A percentile compares a stretch with the other conserved stretches of the same genome.
Evolutionary conservation across 257 asterid genomes (phyloP).

Genomic region (Anisodus acutangulus): DNA sequence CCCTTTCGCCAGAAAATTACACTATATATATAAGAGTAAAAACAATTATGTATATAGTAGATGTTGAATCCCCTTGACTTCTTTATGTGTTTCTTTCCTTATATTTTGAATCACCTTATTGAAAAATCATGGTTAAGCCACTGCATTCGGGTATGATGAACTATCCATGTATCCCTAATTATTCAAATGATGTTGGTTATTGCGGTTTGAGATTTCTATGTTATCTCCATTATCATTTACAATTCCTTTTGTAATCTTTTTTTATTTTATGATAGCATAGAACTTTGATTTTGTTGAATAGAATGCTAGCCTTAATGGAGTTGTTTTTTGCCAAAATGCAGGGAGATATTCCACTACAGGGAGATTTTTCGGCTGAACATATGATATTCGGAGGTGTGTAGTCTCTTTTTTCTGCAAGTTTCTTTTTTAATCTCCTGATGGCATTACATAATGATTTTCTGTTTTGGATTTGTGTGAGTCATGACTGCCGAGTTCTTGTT

Average conservation of each 20-base stretch:
- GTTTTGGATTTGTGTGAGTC: constrained; percentile 18
- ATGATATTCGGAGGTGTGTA: constrained; percentile 95
- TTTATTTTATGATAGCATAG: background rate
- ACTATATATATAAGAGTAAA: too few relatives aligned
- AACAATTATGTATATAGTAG: too few relatives aligned
- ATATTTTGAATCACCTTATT: too few relatives aligned
- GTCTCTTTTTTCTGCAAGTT: constrained; percentile 16
- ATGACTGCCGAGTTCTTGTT: background rate
- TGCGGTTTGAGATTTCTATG: constrained; percentile 1
- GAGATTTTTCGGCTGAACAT: constrained; percentile 98
- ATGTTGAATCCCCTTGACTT: too few relatives aligned
- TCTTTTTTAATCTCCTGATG: constrained; percentile 17
- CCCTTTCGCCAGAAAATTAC: too few relatives aligned
- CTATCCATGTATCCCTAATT: background rate
- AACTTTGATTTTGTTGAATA: background rate
- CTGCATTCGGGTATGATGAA: background rate
- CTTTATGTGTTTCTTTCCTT: too few relatives aligned
- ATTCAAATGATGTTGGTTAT: constrained; percentile 7
- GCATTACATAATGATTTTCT: background rate
- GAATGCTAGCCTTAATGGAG: background rate
- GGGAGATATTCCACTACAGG: constrained; percentile 99
- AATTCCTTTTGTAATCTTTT: background rate
- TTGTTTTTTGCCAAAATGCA: constrained; percentile 40
- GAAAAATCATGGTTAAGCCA: background rate
- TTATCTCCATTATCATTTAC: background rate